These are phyloP conservation scores for Oryza rufipogon DNA, from an alignment of 176 grass and related monocot genomes.

Conservation along the genomic window DNA sequence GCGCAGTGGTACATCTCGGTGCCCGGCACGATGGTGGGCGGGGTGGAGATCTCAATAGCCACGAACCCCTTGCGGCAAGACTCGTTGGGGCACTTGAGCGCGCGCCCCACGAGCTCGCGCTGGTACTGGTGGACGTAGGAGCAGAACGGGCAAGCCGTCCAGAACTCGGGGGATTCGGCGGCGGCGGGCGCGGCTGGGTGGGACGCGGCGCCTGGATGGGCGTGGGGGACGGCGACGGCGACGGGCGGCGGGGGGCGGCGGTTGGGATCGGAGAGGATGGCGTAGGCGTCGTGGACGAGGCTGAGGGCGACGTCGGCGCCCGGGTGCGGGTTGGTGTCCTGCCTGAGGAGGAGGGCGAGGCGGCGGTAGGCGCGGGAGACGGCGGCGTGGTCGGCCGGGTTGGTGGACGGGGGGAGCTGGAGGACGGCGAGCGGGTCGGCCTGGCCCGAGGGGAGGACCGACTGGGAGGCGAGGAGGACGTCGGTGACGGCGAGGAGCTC, in stretches of 20 bases:
- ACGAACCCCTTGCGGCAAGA: conserved; percentile 65
- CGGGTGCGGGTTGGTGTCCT: conserved; percentile 43
- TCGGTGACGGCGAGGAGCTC: conserved; percentile 84
- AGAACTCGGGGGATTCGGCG: conserved; percentile 47
- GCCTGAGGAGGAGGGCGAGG: conserved; percentile 61
- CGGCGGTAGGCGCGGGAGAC: conserved; percentile 58
- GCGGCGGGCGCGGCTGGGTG: conserved; percentile 8
- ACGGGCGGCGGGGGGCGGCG: conserved; percentile 29
- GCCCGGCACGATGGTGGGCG: conserved; percentile 75
- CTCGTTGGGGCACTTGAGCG: conserved; percentile 74
- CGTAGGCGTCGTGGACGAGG: conserved; percentile 58
- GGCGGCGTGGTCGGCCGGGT: conserved; percentile 30
- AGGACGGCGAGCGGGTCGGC: conserved; percentile 65
- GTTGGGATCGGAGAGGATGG: conserved; percentile 52
- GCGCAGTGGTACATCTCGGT: conserved; percentile 97
- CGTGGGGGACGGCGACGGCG: background rate
- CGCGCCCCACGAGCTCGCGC: conserved; percentile 54
- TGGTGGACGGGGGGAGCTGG: conserved; percentile 47
- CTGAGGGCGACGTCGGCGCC: conserved; percentile 52
- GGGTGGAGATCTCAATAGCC: conserved; percentile 56
- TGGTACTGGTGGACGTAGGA: conserved; percentile 77
- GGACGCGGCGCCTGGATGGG: background rate
- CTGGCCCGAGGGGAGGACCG: conserved; percentile 33
- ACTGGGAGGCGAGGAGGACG: conserved; percentile 90
- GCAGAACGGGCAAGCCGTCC: conserved; percentile 88